These are phyloP conservation scores for Calonectria pseudoturangicola DNA, from an alignment of 2,329 filamentous ascomycete species.

Conservation along the genomic window DNA sequence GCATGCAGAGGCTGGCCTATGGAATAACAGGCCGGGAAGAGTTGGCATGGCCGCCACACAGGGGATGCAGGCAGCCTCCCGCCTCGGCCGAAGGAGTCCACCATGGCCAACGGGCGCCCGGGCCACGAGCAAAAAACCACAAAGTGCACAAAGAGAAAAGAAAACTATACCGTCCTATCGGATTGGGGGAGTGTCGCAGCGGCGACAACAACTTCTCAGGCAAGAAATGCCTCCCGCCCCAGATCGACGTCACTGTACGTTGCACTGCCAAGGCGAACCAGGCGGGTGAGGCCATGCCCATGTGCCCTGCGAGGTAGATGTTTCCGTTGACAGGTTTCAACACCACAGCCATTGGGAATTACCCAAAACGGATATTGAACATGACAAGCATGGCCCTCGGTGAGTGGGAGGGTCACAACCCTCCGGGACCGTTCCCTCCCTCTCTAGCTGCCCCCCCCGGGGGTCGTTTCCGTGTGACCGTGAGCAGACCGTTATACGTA, in stretches of 20 bases:
- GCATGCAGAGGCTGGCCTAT: slow-evolving; percentile 22
- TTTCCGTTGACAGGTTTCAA: slow-evolving; percentile 44
- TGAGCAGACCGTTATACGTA: slow-evolving; percentile 43
- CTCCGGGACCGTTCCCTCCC: slow-evolving; percentile 43
- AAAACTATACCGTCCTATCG: slow-evolving; percentile 41
- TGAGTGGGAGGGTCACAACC: slow-evolving; percentile 21
- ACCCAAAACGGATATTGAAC: slow-evolving; percentile 6
- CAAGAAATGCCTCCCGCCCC: slow-evolving; percentile 42
- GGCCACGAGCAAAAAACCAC: slow-evolving; percentile 23
- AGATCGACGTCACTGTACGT: slow-evolving; percentile 54
- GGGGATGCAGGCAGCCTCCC: slow-evolving; percentile 35
- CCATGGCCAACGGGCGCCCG: slow-evolving; percentile 31
- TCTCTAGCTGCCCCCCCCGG: slow-evolving; percentile 49
- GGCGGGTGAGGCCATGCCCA: slow-evolving; percentile 45
- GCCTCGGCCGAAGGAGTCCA: slow-evolving; percentile 24
- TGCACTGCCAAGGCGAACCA: slow-evolving; percentile 48
- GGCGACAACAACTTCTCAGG: slow-evolving; percentile 40
- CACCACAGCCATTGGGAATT: slow-evolving; percentile 21
- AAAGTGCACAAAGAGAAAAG: slow-evolving; percentile 25
- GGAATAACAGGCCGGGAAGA: slow-evolving; percentile 8
- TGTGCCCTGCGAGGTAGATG: slow-evolving; percentile 51
- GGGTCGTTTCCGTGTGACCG: slow-evolving; percentile 55
- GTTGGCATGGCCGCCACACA: slow-evolving; percentile 30
- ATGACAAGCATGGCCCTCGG: slow-evolving; percentile 7
- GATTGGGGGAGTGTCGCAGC: slow-evolving; percentile 39